Evolutionary conservation across 2,329 filamentous ascomycete species (phyloP), one percentile per base, ranked within the genome.

Genomic region (Nemania sp.): DNA sequence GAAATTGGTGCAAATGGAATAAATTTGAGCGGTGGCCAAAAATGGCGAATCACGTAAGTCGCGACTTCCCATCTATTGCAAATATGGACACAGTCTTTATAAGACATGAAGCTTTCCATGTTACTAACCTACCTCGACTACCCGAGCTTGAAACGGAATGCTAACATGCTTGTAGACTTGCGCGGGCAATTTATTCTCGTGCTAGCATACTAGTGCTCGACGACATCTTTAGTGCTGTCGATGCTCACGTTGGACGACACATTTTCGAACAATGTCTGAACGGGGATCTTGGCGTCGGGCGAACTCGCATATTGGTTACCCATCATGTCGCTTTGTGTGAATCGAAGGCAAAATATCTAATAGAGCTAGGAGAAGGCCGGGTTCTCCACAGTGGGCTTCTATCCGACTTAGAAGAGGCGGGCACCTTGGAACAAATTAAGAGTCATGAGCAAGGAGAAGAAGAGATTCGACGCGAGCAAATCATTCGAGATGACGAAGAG

Each of bases 1-100:
- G 88, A 92, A 64, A 89, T 95, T 47, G 90, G 90, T 9, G 88
- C 89, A 2, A 92, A 93, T 57, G 90, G 90, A 6, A 89, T 94
- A 62, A 92, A 93, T 62, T 75, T 95, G 6, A 91, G 86, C 57
- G 90, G 91, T 58, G 91, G 90, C 0, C 90, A 95, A 70, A 85
- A 89, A 65, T 92, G 90, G 88, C 82, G 90, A 47, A 80, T 94
- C 26, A 90, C 88, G 0, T 66, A 63, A 66, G 64, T 65, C 8
- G 8, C 0, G 26, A 15, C 34, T 1, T 19, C 23, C 33, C 39
- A 28, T 26, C 20, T 3, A 2, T 34, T 23, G 1, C 7, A 2
- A 30, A 36, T 24, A 12, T 9, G 5, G 15, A n/a, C n/a, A n/a
- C n/a, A n/a, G n/a, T n/a, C n/a, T n/a, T n/a, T n/a, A n/a, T n/a